Conservation (phyloP, 2,329 filamentous ascomycete species). For the Cytospora chrysosperma region DNA sequence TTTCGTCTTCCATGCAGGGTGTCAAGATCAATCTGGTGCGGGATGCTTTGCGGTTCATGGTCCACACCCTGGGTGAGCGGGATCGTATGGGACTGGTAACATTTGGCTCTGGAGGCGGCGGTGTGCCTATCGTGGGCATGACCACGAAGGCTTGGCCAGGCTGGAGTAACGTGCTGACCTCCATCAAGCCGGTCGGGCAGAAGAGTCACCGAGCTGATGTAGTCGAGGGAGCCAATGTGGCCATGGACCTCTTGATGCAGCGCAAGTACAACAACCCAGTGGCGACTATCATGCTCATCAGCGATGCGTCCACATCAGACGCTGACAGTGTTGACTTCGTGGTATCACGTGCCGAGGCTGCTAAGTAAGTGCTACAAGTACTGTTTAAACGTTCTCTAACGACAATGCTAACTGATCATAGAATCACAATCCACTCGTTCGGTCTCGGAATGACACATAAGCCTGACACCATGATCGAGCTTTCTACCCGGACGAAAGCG, state of each 20-base stretch:
- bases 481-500: slow-evolving; percentile 92
- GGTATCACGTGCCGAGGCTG: slow-evolving; percentile 91
- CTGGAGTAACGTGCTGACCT: slow-evolving; percentile 82
- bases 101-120: slow-evolving; percentile 90
- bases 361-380: slow-evolving; percentile 65
- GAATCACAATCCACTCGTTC: slow-evolving; percentile 94
- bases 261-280: slow-evolving; percentile 94
- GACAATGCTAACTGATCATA: slow-evolving; percentile 38
- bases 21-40: slow-evolving; percentile 94
- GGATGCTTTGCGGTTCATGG: slow-evolving; percentile 89
- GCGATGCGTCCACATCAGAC: slow-evolving; percentile 93
- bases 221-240: slow-evolving; percentile 94
- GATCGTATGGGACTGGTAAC: slow-evolving; percentile 97
- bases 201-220: slow-evolving; percentile 96
- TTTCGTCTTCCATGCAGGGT: slow-evolving; percentile 99
- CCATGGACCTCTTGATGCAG: slow-evolving; percentile 98
- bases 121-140: slow-evolving; percentile 96
- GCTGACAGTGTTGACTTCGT: slow-evolving; percentile 97
- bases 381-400: background rate
- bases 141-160: slow-evolving; percentile 92
- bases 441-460: slow-evolving; percentile 96
- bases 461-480: slow-evolving; percentile 96
- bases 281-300: slow-evolving; percentile 93
- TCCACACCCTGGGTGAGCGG: slow-evolving; percentile 82
- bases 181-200: slow-evolving; percentile 89